phyloP scores from a whole-genome alignment of 345 rosid species.

The Kandelia obovata region DNA sequence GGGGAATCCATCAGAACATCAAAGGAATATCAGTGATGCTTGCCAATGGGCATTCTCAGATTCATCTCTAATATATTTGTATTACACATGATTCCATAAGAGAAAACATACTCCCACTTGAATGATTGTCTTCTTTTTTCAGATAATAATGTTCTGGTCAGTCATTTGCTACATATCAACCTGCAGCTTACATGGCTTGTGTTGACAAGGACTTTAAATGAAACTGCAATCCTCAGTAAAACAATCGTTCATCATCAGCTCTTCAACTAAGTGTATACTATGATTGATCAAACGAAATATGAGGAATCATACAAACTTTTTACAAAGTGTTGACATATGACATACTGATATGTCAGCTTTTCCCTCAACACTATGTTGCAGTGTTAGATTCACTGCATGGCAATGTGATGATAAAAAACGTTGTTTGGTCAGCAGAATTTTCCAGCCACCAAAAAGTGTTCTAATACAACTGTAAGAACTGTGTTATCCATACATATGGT shows the following conservation, averaged over 20 bases:
- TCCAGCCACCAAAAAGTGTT: not conserved
- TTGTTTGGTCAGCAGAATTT: not conserved
- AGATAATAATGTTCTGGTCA: too few relatives aligned
- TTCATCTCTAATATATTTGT: not conserved
- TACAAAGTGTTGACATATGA: too few relatives aligned
- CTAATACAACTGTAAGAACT: not conserved
- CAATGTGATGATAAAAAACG: not conserved
- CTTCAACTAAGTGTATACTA: too few relatives aligned
- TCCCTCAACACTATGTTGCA: too few relatives aligned
- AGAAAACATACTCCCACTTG: not conserved
- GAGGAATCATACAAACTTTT: too few relatives aligned
- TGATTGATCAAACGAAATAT: too few relatives aligned
- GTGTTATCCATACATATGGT: not conserved
- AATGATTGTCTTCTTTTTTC: not conserved
- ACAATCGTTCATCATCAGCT: not conserved
- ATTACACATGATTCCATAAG: not conserved
- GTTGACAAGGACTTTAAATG: not conserved
- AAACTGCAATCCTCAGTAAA: not conserved
- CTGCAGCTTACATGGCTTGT: constrained; percentile 8
- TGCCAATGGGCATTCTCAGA: constrained; percentile 1
- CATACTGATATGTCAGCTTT: too few relatives aligned
- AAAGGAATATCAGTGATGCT: constrained; percentile 17
- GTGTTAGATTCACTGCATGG: not conserved
- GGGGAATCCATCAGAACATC: constrained; percentile 12
- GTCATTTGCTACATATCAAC: not conserved